Percentiles rank a stretch among this genome's conserved stretches.
Conservation (phyloP, 2,329 filamentous ascomycete species). For the Colletotrichum graminicola region DNA sequence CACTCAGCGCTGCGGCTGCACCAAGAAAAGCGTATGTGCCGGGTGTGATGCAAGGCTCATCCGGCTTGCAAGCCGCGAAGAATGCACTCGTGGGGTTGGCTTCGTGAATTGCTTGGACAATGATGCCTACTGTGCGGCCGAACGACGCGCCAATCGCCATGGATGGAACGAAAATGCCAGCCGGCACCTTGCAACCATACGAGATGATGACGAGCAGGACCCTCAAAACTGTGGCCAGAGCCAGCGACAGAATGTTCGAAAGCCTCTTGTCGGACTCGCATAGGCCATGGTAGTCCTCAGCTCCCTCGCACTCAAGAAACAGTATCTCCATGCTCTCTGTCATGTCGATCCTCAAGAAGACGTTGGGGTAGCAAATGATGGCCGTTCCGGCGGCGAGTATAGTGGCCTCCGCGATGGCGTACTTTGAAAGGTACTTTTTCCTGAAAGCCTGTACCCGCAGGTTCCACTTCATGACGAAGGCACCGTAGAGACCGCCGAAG, state of each 20-base stretch:
- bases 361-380: conserved; percentile 96
- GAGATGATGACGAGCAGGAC: conserved; percentile 92
- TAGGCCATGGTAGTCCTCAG: conserved; percentile 88
- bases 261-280: conserved; percentile 84
- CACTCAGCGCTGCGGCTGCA: conserved; percentile 89
- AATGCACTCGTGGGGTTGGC: conserved; percentile 84
- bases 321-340: conserved; percentile 99
- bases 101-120: conserved; percentile 91
- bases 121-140: conserved; percentile 91
- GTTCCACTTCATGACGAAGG: conserved; percentile 98
- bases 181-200: conserved; percentile 97
- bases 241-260: conserved; percentile 82
- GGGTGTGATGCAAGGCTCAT: conserved; percentile 95
- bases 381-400: conserved; percentile 86
- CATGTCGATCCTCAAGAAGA: conserved; percentile 97
- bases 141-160: conserved; percentile 98
- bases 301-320: conserved; percentile 92
- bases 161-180: conserved; percentile 96
- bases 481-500: conserved; percentile 95
- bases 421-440: conserved; percentile 88
- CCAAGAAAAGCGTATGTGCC: conserved; percentile 97
- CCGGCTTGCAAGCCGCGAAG: conserved; percentile 89
- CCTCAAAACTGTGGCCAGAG: conserved; percentile 83
- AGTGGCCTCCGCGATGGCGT: conserved; percentile 88
- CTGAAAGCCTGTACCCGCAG: conserved; percentile 90